Conservation (phyloP, 306 rosid genomes). For the Rosa multiflora region DNA sequence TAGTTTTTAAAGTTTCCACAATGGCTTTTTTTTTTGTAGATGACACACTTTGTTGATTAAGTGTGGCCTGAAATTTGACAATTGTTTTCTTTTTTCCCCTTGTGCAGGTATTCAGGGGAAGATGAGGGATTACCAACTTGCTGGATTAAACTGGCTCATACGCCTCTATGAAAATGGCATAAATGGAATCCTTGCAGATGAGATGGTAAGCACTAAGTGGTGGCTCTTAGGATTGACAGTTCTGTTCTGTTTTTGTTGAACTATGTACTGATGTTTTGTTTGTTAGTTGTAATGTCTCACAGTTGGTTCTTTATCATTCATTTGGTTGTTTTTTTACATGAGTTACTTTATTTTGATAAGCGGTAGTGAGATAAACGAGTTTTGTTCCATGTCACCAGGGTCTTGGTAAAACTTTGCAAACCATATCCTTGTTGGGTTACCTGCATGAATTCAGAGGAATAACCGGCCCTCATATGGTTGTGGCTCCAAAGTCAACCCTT, state of each 20-base stretch:
- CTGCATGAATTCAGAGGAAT: conserved; percentile 94
- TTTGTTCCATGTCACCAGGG: conserved; percentile 51
- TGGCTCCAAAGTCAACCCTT: conserved; percentile 98
- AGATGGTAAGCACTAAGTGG: conserved; percentile 61
- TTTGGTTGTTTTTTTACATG: conserved; percentile 4
- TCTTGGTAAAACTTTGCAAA: conserved; percentile 95
- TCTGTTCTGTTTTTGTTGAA: conserved; percentile 3
- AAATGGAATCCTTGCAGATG: conserved; percentile 99
- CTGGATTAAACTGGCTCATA: conserved; percentile 96
- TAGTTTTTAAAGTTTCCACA: not conserved
- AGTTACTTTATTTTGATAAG: conserved; percentile 4
- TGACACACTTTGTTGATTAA: not conserved
- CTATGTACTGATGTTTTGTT: not conserved
- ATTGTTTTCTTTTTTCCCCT: conserved; percentile 14
- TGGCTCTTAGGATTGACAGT: not conserved
- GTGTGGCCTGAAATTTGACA: conserved; percentile 17
- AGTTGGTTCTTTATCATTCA: not conserved
- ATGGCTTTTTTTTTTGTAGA: not conserved
- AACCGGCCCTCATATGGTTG: conserved; percentile 97
- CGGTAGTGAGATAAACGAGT: conserved; percentile 1
- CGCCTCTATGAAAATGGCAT: conserved; percentile 95
- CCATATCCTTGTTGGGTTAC: conserved; percentile 91
- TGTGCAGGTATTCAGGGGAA: conserved; percentile 90
- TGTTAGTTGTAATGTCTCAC: not conserved
- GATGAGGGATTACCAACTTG: conserved; percentile 99